Evolutionary conservation across 2,329 filamentous ascomycete genomes (phyloP).

Genomic region (Diaporthe caulivora): DNA sequence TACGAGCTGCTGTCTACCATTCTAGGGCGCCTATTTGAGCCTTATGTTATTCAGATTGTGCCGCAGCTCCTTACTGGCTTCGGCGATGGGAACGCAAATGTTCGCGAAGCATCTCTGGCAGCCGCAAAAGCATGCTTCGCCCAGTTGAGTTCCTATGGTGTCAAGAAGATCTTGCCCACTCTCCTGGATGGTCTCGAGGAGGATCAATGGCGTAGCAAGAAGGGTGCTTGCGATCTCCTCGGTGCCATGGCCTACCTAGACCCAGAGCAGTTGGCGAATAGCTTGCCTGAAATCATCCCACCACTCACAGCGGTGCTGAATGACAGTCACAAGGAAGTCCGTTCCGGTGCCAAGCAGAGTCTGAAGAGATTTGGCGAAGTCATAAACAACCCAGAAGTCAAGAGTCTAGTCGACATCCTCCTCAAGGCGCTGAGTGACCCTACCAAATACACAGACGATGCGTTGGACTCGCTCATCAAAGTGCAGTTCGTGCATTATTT

Average conservation of each 20-base stretch:
- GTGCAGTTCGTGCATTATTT: slow-evolving; percentile 99
- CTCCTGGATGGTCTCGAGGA: slow-evolving; percentile 93
- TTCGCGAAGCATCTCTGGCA: slow-evolving; percentile 92
- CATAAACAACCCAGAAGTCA: slow-evolving; percentile 97
- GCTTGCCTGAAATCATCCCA: slow-evolving; percentile 95
- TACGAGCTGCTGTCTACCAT: slow-evolving; percentile 92
- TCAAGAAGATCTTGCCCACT: slow-evolving; percentile 93
- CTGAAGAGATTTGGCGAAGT: slow-evolving; percentile 98
- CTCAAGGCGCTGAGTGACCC: slow-evolving; percentile 97
- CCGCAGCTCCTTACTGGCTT: slow-evolving; percentile 91
- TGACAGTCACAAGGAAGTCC: slow-evolving; percentile 98
- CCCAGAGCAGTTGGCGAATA: slow-evolving; percentile 91
- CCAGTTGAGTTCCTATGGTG: slow-evolving; percentile 92
- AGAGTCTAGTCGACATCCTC: slow-evolving; percentile 88
- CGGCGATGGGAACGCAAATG: slow-evolving; percentile 87
- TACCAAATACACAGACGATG: slow-evolving; percentile 96
- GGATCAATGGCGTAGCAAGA: slow-evolving; percentile 97
- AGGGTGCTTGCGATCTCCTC: slow-evolving; percentile 94
- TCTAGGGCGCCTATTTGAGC: slow-evolving; percentile 91
- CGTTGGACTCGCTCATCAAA: slow-evolving; percentile 93
- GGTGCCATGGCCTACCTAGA: slow-evolving; percentile 99
- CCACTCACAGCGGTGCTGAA: slow-evolving; percentile 94
- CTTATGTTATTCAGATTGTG: slow-evolving; percentile 95
- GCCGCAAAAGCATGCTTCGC: slow-evolving; percentile 95
- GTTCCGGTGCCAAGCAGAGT: slow-evolving; percentile 91